phyloP scores from a whole-genome alignment of 768 basidiomycete species.

The Boletus subcaerulescens region DNA sequence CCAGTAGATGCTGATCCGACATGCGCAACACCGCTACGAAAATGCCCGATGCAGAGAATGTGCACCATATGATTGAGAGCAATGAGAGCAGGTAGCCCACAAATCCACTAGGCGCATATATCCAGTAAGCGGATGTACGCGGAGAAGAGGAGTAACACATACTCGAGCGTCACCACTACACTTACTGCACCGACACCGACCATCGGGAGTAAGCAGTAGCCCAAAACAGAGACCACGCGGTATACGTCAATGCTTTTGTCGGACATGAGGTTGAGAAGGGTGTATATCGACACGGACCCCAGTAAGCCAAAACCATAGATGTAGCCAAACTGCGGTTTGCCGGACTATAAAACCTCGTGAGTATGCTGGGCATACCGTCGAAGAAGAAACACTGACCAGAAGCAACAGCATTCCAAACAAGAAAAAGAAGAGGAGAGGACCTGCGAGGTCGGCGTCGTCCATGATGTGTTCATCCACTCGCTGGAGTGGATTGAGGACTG shows the following conservation, averaged over 20 bases:
- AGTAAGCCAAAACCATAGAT: slow-evolving; percentile 98
- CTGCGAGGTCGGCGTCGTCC: slow-evolving; percentile 98
- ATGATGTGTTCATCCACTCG: slow-evolving; percentile 88
- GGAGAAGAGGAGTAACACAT: slow-evolving; percentile 33
- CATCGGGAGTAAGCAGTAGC: slow-evolving; percentile 96
- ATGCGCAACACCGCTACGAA: slow-evolving; percentile 94
- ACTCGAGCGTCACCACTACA: slow-evolving; percentile 87
- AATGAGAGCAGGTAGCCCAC: slow-evolving; percentile 83
- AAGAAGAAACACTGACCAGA: slow-evolving; percentile 57
- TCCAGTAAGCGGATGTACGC: slow-evolving; percentile 2
- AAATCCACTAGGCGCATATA: slow-evolving; percentile 50
- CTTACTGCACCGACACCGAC: slow-evolving; percentile 90
- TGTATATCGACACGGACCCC: slow-evolving; percentile 89
- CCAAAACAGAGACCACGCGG: slow-evolving; percentile 90
- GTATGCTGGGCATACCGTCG: background rate
- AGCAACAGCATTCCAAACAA: slow-evolving; percentile 92
- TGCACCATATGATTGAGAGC: slow-evolving; percentile 92
- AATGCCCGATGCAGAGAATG: slow-evolving; percentile 92
- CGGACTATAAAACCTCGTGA: slow-evolving; percentile 58
- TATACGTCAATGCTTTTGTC: slow-evolving; percentile 94
- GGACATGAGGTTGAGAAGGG: slow-evolving; percentile 95
- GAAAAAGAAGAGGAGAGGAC: slow-evolving; percentile 92
- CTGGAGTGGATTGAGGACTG: slow-evolving; percentile 90
- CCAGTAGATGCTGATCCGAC: slow-evolving; percentile 91
- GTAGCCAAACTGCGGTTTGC: slow-evolving; percentile 97